These are phyloP conservation scores for Tephrocybe sp. DNA, from an alignment of 768 basidiomycete genomes.

Conservation along the genomic window DNA sequence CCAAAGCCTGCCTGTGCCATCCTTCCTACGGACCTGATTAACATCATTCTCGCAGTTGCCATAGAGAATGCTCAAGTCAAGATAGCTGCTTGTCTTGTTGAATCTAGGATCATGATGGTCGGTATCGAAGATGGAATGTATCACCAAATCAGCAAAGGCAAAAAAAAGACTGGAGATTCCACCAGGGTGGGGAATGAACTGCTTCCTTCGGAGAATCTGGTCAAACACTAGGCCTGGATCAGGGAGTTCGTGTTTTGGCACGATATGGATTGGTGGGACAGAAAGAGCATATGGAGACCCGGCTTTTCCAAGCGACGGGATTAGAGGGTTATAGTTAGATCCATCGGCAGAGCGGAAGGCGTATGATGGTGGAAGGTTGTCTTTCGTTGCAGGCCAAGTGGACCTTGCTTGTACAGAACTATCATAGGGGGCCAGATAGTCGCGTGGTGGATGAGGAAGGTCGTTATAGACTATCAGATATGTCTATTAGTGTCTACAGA, in stretches of 20 bases:
- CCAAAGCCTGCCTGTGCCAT: constrained; percentile 66
- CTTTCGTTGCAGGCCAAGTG: constrained; percentile 5
- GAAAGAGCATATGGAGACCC: constrained; percentile 67
- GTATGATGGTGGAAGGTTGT: constrained; percentile 31
- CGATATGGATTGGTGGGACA: constrained; percentile 46
- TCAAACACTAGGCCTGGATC: constrained; percentile 72
- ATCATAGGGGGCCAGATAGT: constrained; percentile 36
- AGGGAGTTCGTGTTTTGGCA: constrained; percentile 49
- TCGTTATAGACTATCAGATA: constrained; percentile 64
- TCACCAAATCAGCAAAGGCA: constrained; percentile 75
- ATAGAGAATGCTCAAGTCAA: constrained; percentile 75
- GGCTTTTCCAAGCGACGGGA: constrained; percentile 56
- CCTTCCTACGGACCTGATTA: constrained; percentile 50
- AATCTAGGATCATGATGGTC: constrained; percentile 44
- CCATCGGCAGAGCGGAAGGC: constrained; percentile 60
- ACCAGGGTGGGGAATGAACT: constrained; percentile 55
- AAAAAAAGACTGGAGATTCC: constrained; percentile 76
- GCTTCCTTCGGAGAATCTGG: constrained; percentile 51
- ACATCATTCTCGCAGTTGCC: constrained; percentile 51
- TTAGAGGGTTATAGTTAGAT: constrained; percentile 53
- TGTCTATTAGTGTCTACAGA: constrained; percentile 15
- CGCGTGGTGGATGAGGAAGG: constrained; percentile 69
- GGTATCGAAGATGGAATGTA: constrained; percentile 69
- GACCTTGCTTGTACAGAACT: neutral
- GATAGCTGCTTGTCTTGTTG: constrained; percentile 69